phyloP scores from a whole-genome alignment of 306 rosid species.

The Dryas octopetala region DNA sequence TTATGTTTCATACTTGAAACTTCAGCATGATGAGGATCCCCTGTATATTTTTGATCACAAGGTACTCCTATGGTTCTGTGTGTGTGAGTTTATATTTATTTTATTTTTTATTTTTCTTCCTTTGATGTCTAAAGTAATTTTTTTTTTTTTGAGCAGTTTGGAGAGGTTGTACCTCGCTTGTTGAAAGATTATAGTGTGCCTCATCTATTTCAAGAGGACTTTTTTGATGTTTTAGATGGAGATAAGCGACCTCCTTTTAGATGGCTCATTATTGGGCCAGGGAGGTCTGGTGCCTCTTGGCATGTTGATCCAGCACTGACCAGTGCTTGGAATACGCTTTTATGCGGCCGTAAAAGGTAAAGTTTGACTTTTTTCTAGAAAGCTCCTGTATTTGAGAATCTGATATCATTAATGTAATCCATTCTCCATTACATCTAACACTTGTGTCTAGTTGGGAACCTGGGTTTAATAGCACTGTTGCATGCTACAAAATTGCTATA shows the following conservation, averaged over 20 bases:
- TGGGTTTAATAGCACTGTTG: background rate
- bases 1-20: constrained; percentile 72
- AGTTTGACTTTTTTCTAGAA: constrained; percentile 12
- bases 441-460: background rate
- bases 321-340: constrained; percentile 99
- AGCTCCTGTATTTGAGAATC: background rate
- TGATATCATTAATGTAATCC: background rate
- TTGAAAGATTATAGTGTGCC: constrained; percentile 88
- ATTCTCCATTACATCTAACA: background rate
- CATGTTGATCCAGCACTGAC: constrained; percentile 99
- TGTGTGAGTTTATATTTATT: background rate
- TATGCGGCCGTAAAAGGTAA: constrained; percentile 90
- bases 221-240: constrained; percentile 67
- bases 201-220: constrained; percentile 87
- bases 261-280: constrained; percentile 95
- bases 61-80: constrained; percentile 42
- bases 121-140: background rate
- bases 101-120: background rate
- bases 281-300: constrained; percentile 99
- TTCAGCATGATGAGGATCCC: constrained; percentile 96
- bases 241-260: constrained; percentile 91
- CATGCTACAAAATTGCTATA: background rate
- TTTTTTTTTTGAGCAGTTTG: constrained; percentile 57
- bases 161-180: constrained; percentile 82
- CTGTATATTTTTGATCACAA: constrained; percentile 93